These are phyloP conservation scores for Plectosphaerella cucumerina DNA, from an alignment of 2,329 filamentous ascomycete species.

Conservation along the genomic window DNA sequence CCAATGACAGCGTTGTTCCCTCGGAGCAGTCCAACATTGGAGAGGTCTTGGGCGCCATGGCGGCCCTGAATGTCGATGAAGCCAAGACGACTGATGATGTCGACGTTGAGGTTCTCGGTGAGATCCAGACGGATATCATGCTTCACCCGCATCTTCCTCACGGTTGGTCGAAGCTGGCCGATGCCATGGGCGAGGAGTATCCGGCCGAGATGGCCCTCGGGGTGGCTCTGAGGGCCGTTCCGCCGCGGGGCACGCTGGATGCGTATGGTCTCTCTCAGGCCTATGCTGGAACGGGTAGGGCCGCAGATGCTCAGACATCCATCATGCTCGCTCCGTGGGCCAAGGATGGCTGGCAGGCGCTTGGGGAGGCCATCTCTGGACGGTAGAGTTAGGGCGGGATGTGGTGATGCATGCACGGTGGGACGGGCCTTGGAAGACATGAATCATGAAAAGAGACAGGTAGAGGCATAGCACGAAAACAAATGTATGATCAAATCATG, in stretches of 20 bases:
- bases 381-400: background rate
- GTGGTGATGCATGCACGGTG: background rate
- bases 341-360: constrained; percentile 57
- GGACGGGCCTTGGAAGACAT: background rate
- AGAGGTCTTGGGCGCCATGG: constrained; percentile 71
- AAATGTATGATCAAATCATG: background rate
- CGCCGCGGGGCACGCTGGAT: constrained; percentile 65
- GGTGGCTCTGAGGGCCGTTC: constrained; percentile 70
- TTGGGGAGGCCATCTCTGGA: constrained; percentile 35
- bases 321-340: constrained; percentile 81
- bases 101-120: constrained; percentile 50
- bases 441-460: background rate
- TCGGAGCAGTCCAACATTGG: constrained; percentile 66
- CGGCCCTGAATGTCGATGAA: constrained; percentile 48
- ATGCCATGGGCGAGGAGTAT: constrained; percentile 48
- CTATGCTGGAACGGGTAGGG: constrained; percentile 68
- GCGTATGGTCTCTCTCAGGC: constrained; percentile 68
- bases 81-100: constrained; percentile 38
- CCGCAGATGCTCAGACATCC: constrained; percentile 71
- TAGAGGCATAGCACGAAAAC: background rate
- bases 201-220: constrained; percentile 74
- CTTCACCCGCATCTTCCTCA: constrained; percentile 73
- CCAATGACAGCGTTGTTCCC: constrained; percentile 57
- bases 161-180: constrained; percentile 75
- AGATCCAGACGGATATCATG: constrained; percentile 75